Base-by-base conservation (phyloP, 2,329 filamentous ascomycete species). In the Neonectria hederae region DNA sequence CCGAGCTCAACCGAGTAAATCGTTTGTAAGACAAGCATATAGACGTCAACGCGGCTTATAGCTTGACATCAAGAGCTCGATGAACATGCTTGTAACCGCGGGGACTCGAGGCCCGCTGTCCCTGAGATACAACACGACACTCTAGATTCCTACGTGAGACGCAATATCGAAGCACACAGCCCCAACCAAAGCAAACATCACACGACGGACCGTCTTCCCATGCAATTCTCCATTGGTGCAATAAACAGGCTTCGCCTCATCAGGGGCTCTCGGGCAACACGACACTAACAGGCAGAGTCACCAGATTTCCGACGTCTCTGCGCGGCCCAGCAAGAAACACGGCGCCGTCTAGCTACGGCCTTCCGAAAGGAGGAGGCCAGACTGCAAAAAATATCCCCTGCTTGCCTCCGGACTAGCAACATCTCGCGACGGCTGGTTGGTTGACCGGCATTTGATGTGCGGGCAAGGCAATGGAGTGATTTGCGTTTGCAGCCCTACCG, bases 401-500 rank as follows among this genome's bases (percentile, higher is more conserved):
- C 53, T 32, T 26, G 42, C 19, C n/a, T 32, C 24, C 30, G 32
- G 14, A 28, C 28, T 40, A 54, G 42, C 40, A 54, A 54, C 40
- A 46, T 54, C 38, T 58, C 48, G 49, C n/a, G n/a, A 19, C 40
- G 35, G 21, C 42, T 63, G 55, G 62, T 67, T 70, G 59, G 63
- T 30, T 49, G 14, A 13, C 46, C 71, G 71, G 71, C 55, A 63
- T 72, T 72, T 45, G 59, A 72, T 71, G 59, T 73, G 71, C 70
- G 71, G n/a, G 26, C 24, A 17, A 51, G 28, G 28, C 48, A 49
- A 65, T 52, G 55, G 48, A 66, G 26, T 59, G 54, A 63, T 54
- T 46, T 59, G 24, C 9, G 28, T 28, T 51, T 54, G 53, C 48
- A 62, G 63, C 54, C 59, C 59, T 62, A 54, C 45, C 62, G 40